Evolutionary conservation across 2,329 filamentous ascomycete species (phyloP).

Genomic region (Neofusicoccum parvum): DNA sequence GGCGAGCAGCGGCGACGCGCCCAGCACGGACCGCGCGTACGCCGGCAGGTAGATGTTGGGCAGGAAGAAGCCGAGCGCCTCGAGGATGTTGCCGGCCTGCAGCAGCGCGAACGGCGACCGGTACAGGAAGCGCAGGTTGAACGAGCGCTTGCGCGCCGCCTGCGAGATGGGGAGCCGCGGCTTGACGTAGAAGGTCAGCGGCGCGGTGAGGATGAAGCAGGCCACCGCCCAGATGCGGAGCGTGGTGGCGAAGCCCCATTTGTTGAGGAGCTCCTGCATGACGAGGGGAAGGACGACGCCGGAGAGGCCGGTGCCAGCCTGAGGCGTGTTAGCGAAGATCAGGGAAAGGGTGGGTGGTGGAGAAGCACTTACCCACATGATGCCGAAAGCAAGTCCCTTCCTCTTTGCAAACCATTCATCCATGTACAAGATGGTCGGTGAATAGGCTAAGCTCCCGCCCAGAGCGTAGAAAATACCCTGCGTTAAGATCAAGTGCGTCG

Average conservation of each 20-base stretch:
- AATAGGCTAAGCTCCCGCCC: slow-evolving; percentile 59
- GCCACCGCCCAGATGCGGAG: slow-evolving; percentile 42
- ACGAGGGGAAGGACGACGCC: slow-evolving; percentile 49
- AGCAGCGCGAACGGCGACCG: slow-evolving; percentile 35
- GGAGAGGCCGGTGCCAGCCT: slow-evolving; percentile 40
- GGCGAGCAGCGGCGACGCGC: slow-evolving; percentile 26
- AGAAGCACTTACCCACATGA: slow-evolving; percentile 54
- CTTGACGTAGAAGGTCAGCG: slow-evolving; percentile 37
- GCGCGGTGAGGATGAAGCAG: slow-evolving; percentile 34
- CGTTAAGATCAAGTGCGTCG: slow-evolving; percentile 59
- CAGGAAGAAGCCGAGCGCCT: slow-evolving; percentile 44
- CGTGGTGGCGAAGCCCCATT: slow-evolving; percentile 45
- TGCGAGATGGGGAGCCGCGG: slow-evolving; percentile 34
- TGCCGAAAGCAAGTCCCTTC: slow-evolving; percentile 63
- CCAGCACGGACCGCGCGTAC: slow-evolving; percentile 33
- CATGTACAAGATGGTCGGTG: slow-evolving; percentile 60
- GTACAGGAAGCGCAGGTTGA: slow-evolving; percentile 35
- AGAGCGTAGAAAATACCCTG: slow-evolving; percentile 65
- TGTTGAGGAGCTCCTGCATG: slow-evolving; percentile 42
- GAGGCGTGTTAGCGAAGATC: not conserved
- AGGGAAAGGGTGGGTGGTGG: not conserved
- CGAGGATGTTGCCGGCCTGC: slow-evolving; percentile 38
- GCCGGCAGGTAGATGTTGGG: slow-evolving; percentile 43
- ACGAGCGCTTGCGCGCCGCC: slow-evolving; percentile 25
- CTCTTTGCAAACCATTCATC: slow-evolving; percentile 64